Conservation (phyloP, 108 stramenopile species). For the Pseudonitzschia multiseries region DNA sequence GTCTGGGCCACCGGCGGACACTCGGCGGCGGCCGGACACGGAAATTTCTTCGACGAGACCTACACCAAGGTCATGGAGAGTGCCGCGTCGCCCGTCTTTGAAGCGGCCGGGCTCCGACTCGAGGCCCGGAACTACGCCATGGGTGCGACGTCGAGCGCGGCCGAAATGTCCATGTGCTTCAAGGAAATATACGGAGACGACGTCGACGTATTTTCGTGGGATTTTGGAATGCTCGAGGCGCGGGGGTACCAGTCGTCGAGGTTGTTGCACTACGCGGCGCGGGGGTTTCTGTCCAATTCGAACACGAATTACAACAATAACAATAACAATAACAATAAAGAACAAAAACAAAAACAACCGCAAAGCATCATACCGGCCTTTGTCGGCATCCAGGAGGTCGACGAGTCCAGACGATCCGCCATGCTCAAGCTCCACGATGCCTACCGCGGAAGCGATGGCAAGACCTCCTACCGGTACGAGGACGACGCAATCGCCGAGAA, state of each 20-base stretch:
- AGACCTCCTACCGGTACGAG: too few relatives aligned
- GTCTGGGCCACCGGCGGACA: conserved; percentile 74
- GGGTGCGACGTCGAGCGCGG: conserved; percentile 11
- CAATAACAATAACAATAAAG: too few relatives aligned
- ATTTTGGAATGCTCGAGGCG: conserved; percentile 47
- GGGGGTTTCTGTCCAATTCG: conserved; percentile 13
- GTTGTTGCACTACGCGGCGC: conserved; percentile 21
- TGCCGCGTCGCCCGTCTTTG: conserved; percentile 36
- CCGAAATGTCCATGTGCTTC: conserved; percentile 38
- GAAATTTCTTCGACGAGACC: conserved; percentile 62
- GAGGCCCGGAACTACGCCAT: conserved; percentile 50
- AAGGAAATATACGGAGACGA: conserved; percentile 60
- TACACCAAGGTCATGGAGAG: conserved; percentile 58
- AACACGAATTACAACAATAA: too few relatives aligned
- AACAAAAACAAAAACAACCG: not conserved
- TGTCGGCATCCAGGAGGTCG: conserved; percentile 17
- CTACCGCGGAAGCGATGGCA: not conserved
- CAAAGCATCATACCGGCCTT: conserved; percentile 23
- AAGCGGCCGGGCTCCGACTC: conserved; percentile 52
- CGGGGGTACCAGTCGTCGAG: conserved; percentile 1
- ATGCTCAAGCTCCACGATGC: conserved; percentile 12
- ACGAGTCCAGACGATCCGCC: not conserved
- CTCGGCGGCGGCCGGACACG: conserved; percentile 72
- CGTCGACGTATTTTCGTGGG: conserved; percentile 61
- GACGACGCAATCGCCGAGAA: not conserved